Base-by-base conservation (phyloP, 1,139 yeast species). In the Protomyces macrosporus region DNA sequence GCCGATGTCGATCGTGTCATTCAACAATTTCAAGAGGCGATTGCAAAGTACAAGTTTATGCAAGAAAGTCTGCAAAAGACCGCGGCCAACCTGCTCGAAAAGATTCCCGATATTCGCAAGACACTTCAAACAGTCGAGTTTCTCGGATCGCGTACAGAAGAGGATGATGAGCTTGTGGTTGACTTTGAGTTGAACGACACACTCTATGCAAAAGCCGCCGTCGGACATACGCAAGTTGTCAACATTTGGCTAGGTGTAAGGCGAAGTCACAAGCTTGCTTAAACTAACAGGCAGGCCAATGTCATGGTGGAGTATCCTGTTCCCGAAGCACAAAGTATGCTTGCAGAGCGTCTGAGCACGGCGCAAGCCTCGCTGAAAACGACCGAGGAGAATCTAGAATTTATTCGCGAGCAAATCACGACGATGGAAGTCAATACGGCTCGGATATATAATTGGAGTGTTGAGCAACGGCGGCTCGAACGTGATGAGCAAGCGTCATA, bases 351-450 rank as follows among this genome's bases (percentile, higher is more conserved):
- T 73, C 80, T 91, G 68, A 75, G 75, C 35, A 82, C 83, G 45
- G 91, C 96, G 40, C 76, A 82, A 69, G 79, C 81, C 58, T 87
- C 84, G 69, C 79, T 86, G 69, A 72, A 75, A 36, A 75, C 81
- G 7, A 86, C 93, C 45, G 83, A 86, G 69, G 96, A 90, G 71
- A 98, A 93, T 74, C 79, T 93, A 69, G 96, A 89, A 71, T 93
- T 86, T 71, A 78, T 95, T 71, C 82, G 96, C 71, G 96, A 91
- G 69, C 90, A 91, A 72, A 91, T 93, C 69, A 93, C 99, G 32
- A 91, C 98, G 3, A 89, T 93, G 93, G 98, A 93, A 75, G 99
- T 93, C 61, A 93, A 93, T 72, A 90, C 96, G 16, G 98, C 98
- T 1, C 82, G 98, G 69, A 84, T 70, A 33, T 91, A 91, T 74